Base-by-base conservation (phyloP, 805 yeast species). In the Wickerhamomyces chambardii region DNA sequence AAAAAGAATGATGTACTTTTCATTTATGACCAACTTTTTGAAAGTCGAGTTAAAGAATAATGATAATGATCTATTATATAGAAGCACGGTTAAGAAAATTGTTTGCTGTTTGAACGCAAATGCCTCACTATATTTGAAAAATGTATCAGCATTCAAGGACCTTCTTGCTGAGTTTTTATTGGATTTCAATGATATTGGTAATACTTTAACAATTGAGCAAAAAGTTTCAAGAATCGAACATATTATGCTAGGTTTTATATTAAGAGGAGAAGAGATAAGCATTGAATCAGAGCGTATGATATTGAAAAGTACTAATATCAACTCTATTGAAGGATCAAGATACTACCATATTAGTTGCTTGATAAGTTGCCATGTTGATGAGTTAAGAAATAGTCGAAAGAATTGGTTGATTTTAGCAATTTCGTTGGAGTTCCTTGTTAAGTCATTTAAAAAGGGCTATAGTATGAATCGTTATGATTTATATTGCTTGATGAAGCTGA, bases 1-100 rank as follows among this genome's bases (percentile, higher is more conserved):
- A 1, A 41, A 37, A 16, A 27, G 44, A 6, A 14, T 11, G 5
- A 24, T 47, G n/a, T 37, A 37, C 19, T 28, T 49, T 14, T 35
- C 51, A 2, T 31, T 47, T 17, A 8, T 46, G 16, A 26, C 47
- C 4, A 43, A 36, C 25, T 31, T 36, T 8, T 16, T 49, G 27
- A 40, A 42, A 19, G 18, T 26, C 17, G 50, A 48, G 28, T 30
- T 7, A 6, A 8, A 30, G 6, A 9, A 5, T 17, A 16, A 16
- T 15, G n/a, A 19, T 14, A 21, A 9, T 31, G 33, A 25, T 14
- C 11, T 16, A 14, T 25, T 21, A 16, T 24, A 24, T 24, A 14
- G 27, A 6, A 6, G 6, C 9, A 12, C 12, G 5, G 27, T 24
- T 11, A 24, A 11, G 12, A 24, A 11, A 24, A 24, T 24, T 24